Percentiles rank a stretch among this genome's conserved stretches.
These are phyloP conservation scores for Acacia crassicarpa DNA, from an alignment of 306 rosid genomes.

Conservation along the genomic window DNA sequence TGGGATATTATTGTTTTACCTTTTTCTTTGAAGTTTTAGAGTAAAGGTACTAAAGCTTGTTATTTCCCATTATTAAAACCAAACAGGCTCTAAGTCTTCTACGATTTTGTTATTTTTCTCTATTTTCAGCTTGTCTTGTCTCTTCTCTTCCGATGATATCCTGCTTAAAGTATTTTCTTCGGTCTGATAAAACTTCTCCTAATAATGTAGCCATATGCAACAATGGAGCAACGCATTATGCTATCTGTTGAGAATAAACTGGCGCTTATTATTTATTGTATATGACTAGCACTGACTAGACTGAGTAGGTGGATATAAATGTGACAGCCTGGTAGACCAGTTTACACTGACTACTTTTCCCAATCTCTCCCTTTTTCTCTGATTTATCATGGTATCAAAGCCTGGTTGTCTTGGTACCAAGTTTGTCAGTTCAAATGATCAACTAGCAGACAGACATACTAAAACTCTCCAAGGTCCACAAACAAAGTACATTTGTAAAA, in stretches of 20 bases:
- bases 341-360: background rate
- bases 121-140: background rate
- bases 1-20: background rate
- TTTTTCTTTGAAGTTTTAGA: background rate
- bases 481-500: background rate
- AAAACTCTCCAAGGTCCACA: background rate
- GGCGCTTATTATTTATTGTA: too few relatives aligned
- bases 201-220: background rate
- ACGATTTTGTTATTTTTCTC: background rate
- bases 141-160: background rate
- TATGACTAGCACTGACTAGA: too few relatives aligned
- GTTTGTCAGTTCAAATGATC: background rate
- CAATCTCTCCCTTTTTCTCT: background rate
- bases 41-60: background rate
- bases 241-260: background rate
- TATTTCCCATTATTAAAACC: background rate
- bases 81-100: background rate
- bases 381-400: background rate
- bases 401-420: background rate
- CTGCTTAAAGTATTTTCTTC: background rate
- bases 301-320: too few relatives aligned
- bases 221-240: background rate
- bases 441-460: background rate
- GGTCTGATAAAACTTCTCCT: background rate
- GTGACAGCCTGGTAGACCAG: background rate